Evolutionary conservation across 192 early-diverging fungal genomes (phyloP), one percentile per base, ranked within the genome.

Genomic region (Coemansia sp.): DNA sequence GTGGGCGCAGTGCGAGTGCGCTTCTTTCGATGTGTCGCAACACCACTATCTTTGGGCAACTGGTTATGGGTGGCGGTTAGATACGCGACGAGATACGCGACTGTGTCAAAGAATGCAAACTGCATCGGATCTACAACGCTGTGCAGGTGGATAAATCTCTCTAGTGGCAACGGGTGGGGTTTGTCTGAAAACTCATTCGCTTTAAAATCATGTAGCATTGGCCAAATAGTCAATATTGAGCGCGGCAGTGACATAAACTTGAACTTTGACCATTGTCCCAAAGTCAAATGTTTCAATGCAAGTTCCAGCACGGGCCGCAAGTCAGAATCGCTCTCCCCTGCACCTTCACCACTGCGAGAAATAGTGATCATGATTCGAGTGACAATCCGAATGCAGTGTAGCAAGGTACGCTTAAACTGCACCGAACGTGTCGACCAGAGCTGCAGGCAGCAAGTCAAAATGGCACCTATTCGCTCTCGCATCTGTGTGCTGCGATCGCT

Each of bases 351-450:
- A n/a, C n/a, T n/a, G n/a, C n/a, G n/a, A n/a, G n/a, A n/a, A 13
- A 54, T 29, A 6, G 40, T 37, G 1, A 51, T 55, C 3, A 68
- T 30, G 8, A 75, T 34, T 10, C 72, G 55, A 8, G 53, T 53
- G 5, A 67, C 40, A 17, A 75, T 52, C 22, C 72, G 64, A 23
- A 68, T 60, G 40, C 44, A 46, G 13, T 64, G 53, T 3, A 75
- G 60, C 28, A 45, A 53, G 11, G 57, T 34, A 19, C 18, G 38
- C 54, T 67, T 64, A 4, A 64, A 33, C 19, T 57, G 48, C 1
- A 32, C 18, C 17, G 65, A 60, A 17, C 72, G 72, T 10, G 72
- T 68, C 1, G 48, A 22, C 72, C 72, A 75, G n/a, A 75, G 50
- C 20, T 40, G 55, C 49, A 68, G 37, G 34, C 46, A 33, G 43